Evolutionary conservation across 371 early-diverging fungal genomes (phyloP), one percentile per base, ranked within the genome.

Genomic region (Mucor sp.): DNA sequence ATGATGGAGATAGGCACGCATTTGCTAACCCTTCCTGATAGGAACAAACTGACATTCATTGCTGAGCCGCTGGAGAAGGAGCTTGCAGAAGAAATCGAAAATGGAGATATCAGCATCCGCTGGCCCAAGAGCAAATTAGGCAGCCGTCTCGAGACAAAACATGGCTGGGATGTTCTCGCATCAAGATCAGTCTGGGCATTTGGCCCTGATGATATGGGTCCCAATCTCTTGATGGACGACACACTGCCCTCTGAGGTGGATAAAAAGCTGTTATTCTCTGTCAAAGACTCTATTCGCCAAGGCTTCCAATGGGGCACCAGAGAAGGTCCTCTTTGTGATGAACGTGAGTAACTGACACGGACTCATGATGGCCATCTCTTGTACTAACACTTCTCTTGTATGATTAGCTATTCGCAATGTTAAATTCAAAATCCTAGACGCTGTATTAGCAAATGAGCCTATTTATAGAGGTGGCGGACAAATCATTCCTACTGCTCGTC

Each of bases 241-340:
- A 96, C 98, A 25, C 78, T 98, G 44, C 93, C 95, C 0, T 82
- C 89, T 5, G 97, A 96, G 65, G 91, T 90, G 19, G 91, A 98
- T 75, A 94, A 94, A 84, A 80, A 89, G 56, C 69, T 95, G 44
- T 78, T 99, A 53, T 84, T 83, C 28, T 79, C 90, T 19, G 91
- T 94, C 30, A 88, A 90, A 21, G 97, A 97, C 66, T 90, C 92
- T 15, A 85, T 98, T 65, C 86, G 89, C 57, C 97, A 97, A 79
- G 99, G 98, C 43, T 99, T 99, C 87, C 95, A 95, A 78, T 99
- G 99, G 99, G 96, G 93, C 23, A 89, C 95, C 1, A 88, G 95
- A 48, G 97, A 98, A 78, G 99, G 98, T 1, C 98, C 98, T 6
- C 85, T 98, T 14, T 93, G 94, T 68, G 99, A 98, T 77, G 98